phyloP scores from a whole-genome alignment of 306 rosid genomes.

The Sicyos edulis region DNA sequence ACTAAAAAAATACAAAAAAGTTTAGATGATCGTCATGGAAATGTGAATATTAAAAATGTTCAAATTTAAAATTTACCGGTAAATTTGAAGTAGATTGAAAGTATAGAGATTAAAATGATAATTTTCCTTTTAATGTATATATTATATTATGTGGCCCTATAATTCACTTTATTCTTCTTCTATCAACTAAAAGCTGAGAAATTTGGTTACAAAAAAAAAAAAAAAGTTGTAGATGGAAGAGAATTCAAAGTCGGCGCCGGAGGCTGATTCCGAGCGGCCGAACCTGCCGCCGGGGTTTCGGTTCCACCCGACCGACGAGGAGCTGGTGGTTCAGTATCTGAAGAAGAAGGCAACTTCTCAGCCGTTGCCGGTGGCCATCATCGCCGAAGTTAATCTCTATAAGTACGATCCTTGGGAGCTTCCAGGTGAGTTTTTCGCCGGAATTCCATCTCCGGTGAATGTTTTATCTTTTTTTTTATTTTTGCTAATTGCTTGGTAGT shows the following conservation, averaged over 20 bases:
- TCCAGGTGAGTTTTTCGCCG: conserved; percentile 46
- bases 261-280: conserved; percentile 22
- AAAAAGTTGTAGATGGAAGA: neutral
- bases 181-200: neutral
- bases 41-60: too few relatives aligned
- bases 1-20: too few relatives aligned
- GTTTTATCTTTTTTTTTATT: too few relatives aligned
- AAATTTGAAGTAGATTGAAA: too few relatives aligned
- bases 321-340: conserved; percentile 16
- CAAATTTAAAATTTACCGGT: too few relatives aligned
- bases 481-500: too few relatives aligned
- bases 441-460: neutral
- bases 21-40: too few relatives aligned
- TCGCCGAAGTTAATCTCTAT: conserved; percentile 91
- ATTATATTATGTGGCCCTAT: neutral
- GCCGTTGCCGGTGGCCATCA: conserved; percentile 68
- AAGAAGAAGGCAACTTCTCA: conserved; percentile 61
- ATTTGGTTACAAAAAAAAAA: neutral
- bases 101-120: too few relatives aligned
- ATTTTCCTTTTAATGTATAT: neutral
- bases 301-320: conserved; percentile 22
- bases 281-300: conserved; percentile 16
- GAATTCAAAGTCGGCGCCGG: conserved; percentile 3
- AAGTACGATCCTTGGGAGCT: conserved; percentile 97
- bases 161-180: conserved; percentile 1